A percentile compares a stretch with the other conserved stretches of the same genome.
Conservation (phyloP, 2,329 filamentous ascomycete species). For the Cytospora schulzeri region DNA sequence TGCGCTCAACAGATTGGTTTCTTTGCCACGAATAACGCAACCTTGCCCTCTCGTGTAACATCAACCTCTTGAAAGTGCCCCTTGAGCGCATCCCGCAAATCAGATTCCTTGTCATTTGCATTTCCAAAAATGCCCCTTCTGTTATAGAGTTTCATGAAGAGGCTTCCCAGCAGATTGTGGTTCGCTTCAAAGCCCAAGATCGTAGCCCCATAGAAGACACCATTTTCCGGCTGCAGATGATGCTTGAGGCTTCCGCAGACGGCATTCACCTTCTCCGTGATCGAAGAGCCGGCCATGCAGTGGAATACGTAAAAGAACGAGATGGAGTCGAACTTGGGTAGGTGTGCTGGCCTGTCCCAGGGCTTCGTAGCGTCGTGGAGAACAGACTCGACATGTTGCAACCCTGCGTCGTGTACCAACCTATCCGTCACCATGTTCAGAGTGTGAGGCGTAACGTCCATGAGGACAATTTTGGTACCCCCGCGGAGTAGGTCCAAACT, state of each 20-base stretch:
- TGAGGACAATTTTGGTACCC: background rate
- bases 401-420: background rate
- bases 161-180: background rate
- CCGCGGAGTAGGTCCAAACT: background rate
- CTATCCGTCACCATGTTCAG: background rate
- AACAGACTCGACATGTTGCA: background rate
- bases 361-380: slow-evolving; percentile 2
- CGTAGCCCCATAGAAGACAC: slow-evolving; percentile 6
- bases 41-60: background rate
- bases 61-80: slow-evolving; percentile 5
- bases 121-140: background rate
- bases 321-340: slow-evolving; percentile 6
- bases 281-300: background rate
- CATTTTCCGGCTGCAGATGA: background rate
- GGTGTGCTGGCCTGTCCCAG: background rate
- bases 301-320: slow-evolving; percentile 4
- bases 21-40: background rate
- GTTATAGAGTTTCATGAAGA: background rate
- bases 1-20: background rate
- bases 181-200: background rate
- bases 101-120: background rate
- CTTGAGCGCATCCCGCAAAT: slow-evolving; percentile 3
- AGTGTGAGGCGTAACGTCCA: slow-evolving; percentile 2
- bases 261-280: background rate
- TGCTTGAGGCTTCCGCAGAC: background rate